Base-by-base conservation (phyloP, 768 basidiomycete species). In the Leucogyrophana mollusca region DNA sequence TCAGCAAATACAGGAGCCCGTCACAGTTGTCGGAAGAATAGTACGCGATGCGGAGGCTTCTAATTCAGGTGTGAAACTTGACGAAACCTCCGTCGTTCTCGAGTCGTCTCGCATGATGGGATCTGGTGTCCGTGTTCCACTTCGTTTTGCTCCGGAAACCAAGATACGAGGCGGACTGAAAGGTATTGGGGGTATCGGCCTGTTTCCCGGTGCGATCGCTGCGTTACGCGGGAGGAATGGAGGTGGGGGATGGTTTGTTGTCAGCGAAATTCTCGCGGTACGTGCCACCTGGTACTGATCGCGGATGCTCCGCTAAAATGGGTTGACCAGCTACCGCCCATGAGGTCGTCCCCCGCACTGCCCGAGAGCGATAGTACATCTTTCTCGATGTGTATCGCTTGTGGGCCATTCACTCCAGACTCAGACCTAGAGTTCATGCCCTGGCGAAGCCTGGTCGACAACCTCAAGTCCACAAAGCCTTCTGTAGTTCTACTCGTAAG, bases 191-290 rank as follows among this genome's bases (percentile, higher is more conserved):
- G 82, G 83, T 0, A 66, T 85, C 9, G 85, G 89, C 1, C 60
- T 98, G 34, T 98, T 94, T 59, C 92, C 94, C 4, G 96, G 96
- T 3, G 84, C 84, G 22, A 81, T 98, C 42, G 86, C 86, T 2
- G 93, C 87, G 0, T 59, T 97, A 24, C 89, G 82, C 50, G 96
- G 96, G 0, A 80, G 78, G 61, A 98, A 98, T 64, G 93, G 94
- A 1, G 90, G 93, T 2, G 94, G 90, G 4, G 87, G 83, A 3
- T 83, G 83, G 70, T 98, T 97, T 60, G 73, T 82, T 9, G 94
- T 87, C 0, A 80, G 80, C 20, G 93, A 97, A 57, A 72, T 95
- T 8, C 64, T 96, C 30, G 69, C 82, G 53, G 95, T 97, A 59
- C 61, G 87, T 68, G 13, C 22, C 9, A 39, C 16, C 27, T 35